phyloP scores from a whole-genome alignment of 345 rosid genomes.

The Dimocarpus longan region DNA sequence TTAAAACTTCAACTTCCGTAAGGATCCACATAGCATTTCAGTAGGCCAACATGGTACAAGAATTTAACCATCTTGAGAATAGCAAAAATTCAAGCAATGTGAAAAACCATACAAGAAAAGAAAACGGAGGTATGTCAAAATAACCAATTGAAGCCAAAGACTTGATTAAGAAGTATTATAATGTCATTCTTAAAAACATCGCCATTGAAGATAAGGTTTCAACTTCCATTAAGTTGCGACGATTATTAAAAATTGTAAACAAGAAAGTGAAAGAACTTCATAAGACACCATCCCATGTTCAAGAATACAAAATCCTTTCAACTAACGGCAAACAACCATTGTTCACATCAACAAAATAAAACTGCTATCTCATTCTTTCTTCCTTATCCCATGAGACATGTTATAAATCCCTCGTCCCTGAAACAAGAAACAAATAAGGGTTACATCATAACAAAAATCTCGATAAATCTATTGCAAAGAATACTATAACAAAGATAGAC shows the following conservation, averaged over 20 bases:
- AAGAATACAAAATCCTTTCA: slow-evolving; percentile 21
- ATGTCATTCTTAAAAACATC: not conserved
- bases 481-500: not conserved
- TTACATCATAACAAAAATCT: not conserved
- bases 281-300: slow-evolving; percentile 17
- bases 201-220: not conserved
- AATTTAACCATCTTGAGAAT: not conserved
- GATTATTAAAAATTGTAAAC: slow-evolving; percentile 42
- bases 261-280: not conserved
- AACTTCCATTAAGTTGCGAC: slow-evolving; percentile 1
- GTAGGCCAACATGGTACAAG: not conserved
- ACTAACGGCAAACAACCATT: slow-evolving; percentile 7
- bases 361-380: slow-evolving; percentile 64
- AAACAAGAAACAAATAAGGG: not conserved
- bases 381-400: slow-evolving; percentile 83
- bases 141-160: not conserved
- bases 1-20: not conserved
- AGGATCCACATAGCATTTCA: not conserved
- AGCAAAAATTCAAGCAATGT: not conserved
- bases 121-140: not conserved
- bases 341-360: not conserved
- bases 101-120: not conserved
- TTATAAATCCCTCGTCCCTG: slow-evolving; percentile 92
- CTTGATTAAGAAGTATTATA: slow-evolving; percentile 28
- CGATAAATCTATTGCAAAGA: not conserved